These are phyloP conservation scores for Bassia scoparia DNA, from an alignment of 148 eudicot species.

Conservation along the genomic window DNA sequence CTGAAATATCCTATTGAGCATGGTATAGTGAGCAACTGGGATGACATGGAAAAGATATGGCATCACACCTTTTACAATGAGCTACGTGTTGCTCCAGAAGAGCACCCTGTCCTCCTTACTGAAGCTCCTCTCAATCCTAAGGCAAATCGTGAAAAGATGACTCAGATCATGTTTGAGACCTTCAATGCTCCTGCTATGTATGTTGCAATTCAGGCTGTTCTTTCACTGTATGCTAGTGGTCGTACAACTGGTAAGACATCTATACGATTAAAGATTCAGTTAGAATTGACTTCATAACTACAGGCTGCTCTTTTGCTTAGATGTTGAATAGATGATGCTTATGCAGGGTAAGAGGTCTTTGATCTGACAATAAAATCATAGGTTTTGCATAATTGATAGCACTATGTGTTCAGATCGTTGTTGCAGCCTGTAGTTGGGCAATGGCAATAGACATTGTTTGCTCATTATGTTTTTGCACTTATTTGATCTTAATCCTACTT, in stretches of 20 bases:
- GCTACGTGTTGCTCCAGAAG: conserved; percentile 82
- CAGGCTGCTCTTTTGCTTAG: background rate
- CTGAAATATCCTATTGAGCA: conserved; percentile 75
- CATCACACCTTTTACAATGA: conserved; percentile 82
- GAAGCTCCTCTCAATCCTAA: conserved; percentile 86
- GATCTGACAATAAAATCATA: background rate
- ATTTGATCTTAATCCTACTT: background rate
- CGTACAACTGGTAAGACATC: conserved; percentile 67
- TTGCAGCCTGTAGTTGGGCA: background rate
- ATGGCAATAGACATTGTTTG: background rate
- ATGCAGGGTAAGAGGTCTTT: background rate
- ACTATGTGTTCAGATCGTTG: background rate
- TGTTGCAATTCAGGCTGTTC: conserved; percentile 80
- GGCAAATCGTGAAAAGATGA: conserved; percentile 84
- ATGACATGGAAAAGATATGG: conserved; percentile 86
- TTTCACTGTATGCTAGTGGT: conserved; percentile 80
- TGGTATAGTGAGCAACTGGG: conserved; percentile 82
- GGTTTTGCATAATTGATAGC: background rate
- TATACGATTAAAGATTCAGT: background rate
- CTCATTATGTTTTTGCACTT: background rate
- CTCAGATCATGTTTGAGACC: conserved; percentile 76
- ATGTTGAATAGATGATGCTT: background rate
- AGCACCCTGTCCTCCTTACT: conserved; percentile 71
- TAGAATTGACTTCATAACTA: conserved; percentile 5
- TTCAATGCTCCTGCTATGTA: conserved; percentile 79